Evolutionary conservation across 2,329 filamentous ascomycete genomes (phyloP).

Genomic region (Nothophoma quercina): DNA sequence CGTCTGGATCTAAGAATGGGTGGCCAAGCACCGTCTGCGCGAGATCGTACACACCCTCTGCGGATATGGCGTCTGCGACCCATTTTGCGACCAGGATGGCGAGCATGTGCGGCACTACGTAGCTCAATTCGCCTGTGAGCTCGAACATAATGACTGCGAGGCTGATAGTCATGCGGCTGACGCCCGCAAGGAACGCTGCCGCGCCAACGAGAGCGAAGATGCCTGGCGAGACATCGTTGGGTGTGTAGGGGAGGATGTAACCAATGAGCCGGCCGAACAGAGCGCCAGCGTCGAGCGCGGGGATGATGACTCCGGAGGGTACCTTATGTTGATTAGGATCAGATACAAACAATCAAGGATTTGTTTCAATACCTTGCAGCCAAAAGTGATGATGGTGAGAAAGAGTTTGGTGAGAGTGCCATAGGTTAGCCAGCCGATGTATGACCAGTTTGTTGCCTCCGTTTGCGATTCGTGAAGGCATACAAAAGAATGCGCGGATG

Average conservation of each 20-base stretch:
- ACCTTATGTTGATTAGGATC: no score
- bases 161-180: conserved; percentile 66
- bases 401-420: conserved; percentile 63
- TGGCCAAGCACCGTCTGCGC: conserved; percentile 67
- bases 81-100: conserved; percentile 67
- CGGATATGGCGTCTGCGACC: conserved; percentile 63
- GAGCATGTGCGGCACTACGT: conserved; percentile 66
- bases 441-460: conserved; percentile 43
- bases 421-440: conserved; percentile 61
- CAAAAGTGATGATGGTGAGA: conserved; percentile 66
- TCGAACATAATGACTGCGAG: conserved; percentile 68
- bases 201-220: conserved; percentile 69
- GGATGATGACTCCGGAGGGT: conserved; percentile 68
- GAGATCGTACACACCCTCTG: conserved; percentile 65
- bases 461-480: conserved; percentile 59
- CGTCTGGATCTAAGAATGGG: conserved; percentile 64
- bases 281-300: conserved; percentile 64
- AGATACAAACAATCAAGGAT: no score
- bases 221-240: conserved; percentile 57
- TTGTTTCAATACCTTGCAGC: no score
- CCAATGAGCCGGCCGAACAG: conserved; percentile 65
- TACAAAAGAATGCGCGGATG: conserved; percentile 54
- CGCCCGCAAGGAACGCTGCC: conserved; percentile 65
- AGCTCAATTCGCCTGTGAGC: conserved; percentile 66
- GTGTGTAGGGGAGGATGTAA: conserved; percentile 44